Conservation (phyloP, 2,329 filamentous ascomycete species). For the Penicillium sp. region DNA sequence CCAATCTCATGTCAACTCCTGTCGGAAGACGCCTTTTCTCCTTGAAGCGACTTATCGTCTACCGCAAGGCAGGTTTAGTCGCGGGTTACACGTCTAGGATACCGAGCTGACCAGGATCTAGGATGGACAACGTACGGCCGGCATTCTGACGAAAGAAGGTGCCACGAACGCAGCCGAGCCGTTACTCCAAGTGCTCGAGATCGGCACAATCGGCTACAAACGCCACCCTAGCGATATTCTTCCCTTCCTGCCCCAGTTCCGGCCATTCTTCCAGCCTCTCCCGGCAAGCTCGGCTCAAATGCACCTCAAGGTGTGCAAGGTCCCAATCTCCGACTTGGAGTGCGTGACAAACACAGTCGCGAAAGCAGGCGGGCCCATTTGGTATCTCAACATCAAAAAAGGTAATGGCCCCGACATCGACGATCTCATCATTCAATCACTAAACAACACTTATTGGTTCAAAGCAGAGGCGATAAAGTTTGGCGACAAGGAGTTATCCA, state of each 20-base stretch:
- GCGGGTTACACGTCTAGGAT: neutral
- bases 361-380: slow-evolving; percentile 47
- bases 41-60: slow-evolving; percentile 71
- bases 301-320: slow-evolving; percentile 59
- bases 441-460: slow-evolving; percentile 3
- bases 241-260: slow-evolving; percentile 70
- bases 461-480: slow-evolving; percentile 48
- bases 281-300: slow-evolving; percentile 63
- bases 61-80: slow-evolving; percentile 52
- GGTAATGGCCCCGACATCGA: slow-evolving; percentile 28
- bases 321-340: slow-evolving; percentile 74
- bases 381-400: slow-evolving; percentile 47
- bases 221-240: slow-evolving; percentile 78
- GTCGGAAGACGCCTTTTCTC: slow-evolving; percentile 74
- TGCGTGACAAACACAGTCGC: slow-evolving; percentile 68
- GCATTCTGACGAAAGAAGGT: slow-evolving; percentile 73
- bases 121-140: slow-evolving; percentile 75
- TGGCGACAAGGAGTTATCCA: slow-evolving; percentile 63
- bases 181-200: slow-evolving; percentile 70
- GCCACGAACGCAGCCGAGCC: slow-evolving; percentile 61
- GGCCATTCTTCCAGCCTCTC: slow-evolving; percentile 60
- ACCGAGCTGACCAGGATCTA: slow-evolving; percentile 32
- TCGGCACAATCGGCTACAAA: slow-evolving; percentile 61
- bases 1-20: slow-evolving; percentile 69
- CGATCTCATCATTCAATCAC: slow-evolving; percentile 5